Evolutionary conservation across 805 yeast genomes (phyloP).

Genomic region (Lachancea thermotolerans): DNA sequence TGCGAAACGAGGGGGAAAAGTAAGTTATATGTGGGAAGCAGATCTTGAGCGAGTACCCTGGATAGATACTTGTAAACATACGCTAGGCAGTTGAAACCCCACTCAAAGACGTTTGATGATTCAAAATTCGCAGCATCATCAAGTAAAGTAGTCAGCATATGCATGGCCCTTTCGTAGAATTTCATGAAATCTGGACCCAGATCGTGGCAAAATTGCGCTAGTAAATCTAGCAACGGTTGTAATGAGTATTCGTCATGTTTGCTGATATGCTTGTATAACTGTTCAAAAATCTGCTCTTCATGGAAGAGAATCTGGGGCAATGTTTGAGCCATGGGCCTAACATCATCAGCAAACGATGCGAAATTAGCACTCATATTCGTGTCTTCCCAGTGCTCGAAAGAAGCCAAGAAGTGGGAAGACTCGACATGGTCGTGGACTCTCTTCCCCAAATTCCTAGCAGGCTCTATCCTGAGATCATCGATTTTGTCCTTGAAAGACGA

Average conservation of each 20-base stretch:
- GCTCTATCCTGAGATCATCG: constrained; percentile 78
- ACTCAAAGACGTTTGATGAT: constrained; percentile 62
- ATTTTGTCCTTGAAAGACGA: constrained; percentile 78
- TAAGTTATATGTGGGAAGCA: constrained; percentile 60
- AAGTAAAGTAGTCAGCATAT: constrained; percentile 41
- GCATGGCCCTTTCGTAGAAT: constrained; percentile 51
- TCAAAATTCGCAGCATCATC: constrained; percentile 41
- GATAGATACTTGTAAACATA: constrained; percentile 84
- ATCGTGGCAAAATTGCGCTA: constrained; percentile 86
- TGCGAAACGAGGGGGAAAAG: constrained; percentile 57
- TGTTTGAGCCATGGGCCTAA: constrained; percentile 53
- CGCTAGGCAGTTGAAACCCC: constrained; percentile 79
- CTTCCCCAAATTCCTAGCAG: constrained; percentile 48
- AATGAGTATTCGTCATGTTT: constrained; percentile 62
- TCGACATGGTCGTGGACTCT: constrained; percentile 67
- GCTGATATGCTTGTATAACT: constrained; percentile 41
- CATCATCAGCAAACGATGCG: constrained; percentile 51
- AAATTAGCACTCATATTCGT: constrained; percentile 71
- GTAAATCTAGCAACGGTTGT: constrained; percentile 73
- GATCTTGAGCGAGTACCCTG: constrained; percentile 51
- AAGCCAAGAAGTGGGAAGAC: constrained; percentile 69
- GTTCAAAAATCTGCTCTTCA: constrained; percentile 50
- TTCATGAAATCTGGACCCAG: constrained; percentile 84
- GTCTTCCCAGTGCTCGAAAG: constrained; percentile 83
- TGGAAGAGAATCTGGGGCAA: constrained; percentile 78